phyloP scores from a whole-genome alignment of 2,329 filamentous ascomycete genomes.

The Scytalidium lignicola region DNA sequence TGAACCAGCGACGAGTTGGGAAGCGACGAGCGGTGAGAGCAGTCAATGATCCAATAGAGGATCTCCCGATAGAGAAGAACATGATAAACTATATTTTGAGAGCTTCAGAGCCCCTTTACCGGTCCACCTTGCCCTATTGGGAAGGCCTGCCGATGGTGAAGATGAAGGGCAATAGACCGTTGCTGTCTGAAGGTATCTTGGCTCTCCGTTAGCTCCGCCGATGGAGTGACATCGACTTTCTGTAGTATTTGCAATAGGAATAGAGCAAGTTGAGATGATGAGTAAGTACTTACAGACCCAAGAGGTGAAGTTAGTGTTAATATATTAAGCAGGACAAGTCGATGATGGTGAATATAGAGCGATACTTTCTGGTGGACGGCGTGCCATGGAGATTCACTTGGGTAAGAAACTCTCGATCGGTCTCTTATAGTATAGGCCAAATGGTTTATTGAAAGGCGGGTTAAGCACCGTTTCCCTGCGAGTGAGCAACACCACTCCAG shows the following conservation, averaged over 20 bases:
- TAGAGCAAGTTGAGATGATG: no score
- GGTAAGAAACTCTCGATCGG: neutral
- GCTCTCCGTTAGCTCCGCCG: neutral
- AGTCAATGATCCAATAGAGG: neutral
- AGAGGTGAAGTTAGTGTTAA: neutral
- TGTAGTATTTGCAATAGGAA: no score
- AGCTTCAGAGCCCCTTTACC: neutral
- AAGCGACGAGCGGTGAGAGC: neutral
- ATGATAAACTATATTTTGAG: neutral
- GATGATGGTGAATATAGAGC: neutral
- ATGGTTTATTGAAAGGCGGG: neutral
- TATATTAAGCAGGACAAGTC: no score
- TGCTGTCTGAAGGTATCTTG: neutral
- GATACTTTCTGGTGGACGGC: neutral
- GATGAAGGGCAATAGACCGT: neutral
- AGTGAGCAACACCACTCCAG: neutral
- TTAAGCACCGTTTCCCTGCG: neutral
- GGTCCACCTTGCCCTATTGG: neutral
- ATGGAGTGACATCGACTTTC: neutral
- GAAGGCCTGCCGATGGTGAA: no score
- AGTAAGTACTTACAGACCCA: neutral
- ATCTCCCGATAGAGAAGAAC: neutral
- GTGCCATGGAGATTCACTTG: neutral
- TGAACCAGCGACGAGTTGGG: neutral
- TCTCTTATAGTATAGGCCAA: neutral